Conservation (phyloP, 1,284 basidiomycete species). For the Trichosporon sp. region DNA sequence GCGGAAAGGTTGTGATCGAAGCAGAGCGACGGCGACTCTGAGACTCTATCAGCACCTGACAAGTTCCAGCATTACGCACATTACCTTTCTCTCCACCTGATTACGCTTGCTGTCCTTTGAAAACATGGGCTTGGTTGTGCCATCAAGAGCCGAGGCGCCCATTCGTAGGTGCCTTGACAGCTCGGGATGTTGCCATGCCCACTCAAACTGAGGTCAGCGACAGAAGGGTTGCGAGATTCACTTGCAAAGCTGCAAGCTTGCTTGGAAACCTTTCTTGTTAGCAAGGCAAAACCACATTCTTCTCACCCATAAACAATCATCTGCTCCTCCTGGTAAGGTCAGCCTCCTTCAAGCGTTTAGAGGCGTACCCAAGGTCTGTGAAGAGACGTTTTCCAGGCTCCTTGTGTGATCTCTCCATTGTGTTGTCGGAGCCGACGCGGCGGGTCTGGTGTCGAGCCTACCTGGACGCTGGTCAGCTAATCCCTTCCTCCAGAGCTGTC, state of each 20-base stretch:
- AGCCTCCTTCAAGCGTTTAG: not conserved
- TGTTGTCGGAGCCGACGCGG: slow-evolving; percentile 75
- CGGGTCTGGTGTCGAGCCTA: slow-evolving; percentile 78
- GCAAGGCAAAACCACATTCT: not conserved
- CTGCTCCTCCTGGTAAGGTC: slow-evolving; percentile 59
- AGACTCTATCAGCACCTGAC: not conserved
- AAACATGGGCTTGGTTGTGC: slow-evolving; percentile 27
- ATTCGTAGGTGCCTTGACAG: slow-evolving; percentile 50
- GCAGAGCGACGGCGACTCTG: slow-evolving; percentile 41
- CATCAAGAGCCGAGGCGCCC: not conserved
- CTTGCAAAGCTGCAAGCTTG: slow-evolving; percentile 66
- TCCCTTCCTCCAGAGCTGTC: no score
- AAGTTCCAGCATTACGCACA: slow-evolving; percentile 24
- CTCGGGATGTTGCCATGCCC: slow-evolving; percentile 80
- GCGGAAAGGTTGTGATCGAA: slow-evolving; percentile 23
- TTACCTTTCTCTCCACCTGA: slow-evolving; percentile 37
- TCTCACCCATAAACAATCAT: slow-evolving; percentile 68
- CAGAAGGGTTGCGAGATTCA: slow-evolving; percentile 12
- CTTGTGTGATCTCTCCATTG: slow-evolving; percentile 72
- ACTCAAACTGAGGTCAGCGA: slow-evolving; percentile 65
- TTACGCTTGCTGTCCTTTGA: slow-evolving; percentile 40
- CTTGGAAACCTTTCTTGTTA: slow-evolving; percentile 64
- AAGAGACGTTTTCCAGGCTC: slow-evolving; percentile 67
- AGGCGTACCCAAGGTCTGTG: slow-evolving; percentile 67
- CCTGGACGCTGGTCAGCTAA: slow-evolving; percentile 54